phyloP scores from a whole-genome alignment of 2,329 filamentous ascomycete genomes.

The Cyanodermella asteris region DNA sequence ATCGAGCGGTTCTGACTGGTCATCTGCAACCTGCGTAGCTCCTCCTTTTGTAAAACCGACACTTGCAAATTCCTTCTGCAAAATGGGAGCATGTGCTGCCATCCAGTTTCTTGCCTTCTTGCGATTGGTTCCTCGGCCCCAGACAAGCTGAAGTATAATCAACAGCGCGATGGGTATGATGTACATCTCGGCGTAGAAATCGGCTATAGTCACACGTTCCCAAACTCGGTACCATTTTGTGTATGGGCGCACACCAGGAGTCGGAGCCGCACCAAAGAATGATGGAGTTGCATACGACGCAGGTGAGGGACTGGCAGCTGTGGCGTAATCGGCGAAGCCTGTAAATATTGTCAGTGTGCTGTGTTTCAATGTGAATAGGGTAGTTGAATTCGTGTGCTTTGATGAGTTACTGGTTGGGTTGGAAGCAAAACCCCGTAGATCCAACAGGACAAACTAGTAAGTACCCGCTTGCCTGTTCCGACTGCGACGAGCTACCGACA shows the following conservation, averaged over 20 bases:
- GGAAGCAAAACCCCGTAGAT: too few species aligned
- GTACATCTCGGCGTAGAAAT: conserved; percentile 74
- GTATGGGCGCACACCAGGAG: conserved; percentile 37
- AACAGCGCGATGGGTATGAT: conserved; percentile 55
- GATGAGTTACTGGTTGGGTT: too few species aligned
- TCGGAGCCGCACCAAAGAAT: conserved; percentile 20
- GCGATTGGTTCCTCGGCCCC: conserved; percentile 62
- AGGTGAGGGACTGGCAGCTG: conserved; percentile 44
- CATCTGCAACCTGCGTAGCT: conserved; percentile 16
- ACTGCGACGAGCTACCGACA: too few species aligned
- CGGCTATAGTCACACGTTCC: conserved; percentile 62
- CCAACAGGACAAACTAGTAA: too few species aligned
- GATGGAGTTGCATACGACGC: conserved; percentile 19
- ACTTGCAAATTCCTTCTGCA: conserved; percentile 64
- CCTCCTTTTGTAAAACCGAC: conserved; percentile 47
- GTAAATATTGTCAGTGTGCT: conserved; percentile 7
- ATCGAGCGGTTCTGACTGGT: conserved; percentile 23
- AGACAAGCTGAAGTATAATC: conserved; percentile 56
- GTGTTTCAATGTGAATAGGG: too few species aligned
- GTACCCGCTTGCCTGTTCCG: too few species aligned
- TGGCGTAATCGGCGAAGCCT: conserved; percentile 93
- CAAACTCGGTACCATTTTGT: conserved; percentile 95
- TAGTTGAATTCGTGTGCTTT: too few species aligned
- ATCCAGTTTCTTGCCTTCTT: conserved; percentile 65
- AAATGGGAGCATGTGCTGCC: conserved; percentile 44